These are phyloP conservation scores for Eimeria necatrix DNA, from an alignment of 169 alveolate species.

Conservation along the genomic window DNA sequence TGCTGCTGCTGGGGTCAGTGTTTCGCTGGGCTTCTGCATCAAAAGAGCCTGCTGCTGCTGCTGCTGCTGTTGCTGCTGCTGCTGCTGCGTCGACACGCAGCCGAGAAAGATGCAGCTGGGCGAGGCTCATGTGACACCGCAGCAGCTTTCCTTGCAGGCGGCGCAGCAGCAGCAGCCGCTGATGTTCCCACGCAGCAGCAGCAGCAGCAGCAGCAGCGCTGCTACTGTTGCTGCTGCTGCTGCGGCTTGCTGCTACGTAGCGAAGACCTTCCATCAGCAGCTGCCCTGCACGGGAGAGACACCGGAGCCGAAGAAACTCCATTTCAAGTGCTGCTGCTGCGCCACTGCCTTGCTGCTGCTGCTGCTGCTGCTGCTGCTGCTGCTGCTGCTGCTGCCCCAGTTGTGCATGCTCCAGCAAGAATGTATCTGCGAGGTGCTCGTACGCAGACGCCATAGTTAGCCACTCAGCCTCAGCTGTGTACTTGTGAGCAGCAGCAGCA, in stretches of 20 bases:
- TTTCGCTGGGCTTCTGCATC: neutral
- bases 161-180: conserved; percentile 66
- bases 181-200: conserved; percentile 39
- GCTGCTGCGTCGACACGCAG: conserved; percentile 64
- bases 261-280: conserved; percentile 74
- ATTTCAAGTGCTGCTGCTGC: conserved; percentile 25
- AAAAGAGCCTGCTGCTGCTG: conserved; percentile 44
- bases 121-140: conserved; percentile 67
- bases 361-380: conserved; percentile 61
- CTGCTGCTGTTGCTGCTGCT: conserved; percentile 44
- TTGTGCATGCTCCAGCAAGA: conserved; percentile 51
- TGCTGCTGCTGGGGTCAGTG: neutral
- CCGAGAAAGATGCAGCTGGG: conserved; percentile 67
- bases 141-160: conserved; percentile 71
- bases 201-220: conserved; percentile 34
- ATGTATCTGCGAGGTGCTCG: conserved; percentile 65
- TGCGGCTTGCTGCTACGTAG: conserved; percentile 38
- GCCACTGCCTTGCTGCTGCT: neutral
- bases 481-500: neutral
- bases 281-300: conserved; percentile 68
- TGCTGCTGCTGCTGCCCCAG: conserved; percentile 47
- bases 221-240: conserved; percentile 52
- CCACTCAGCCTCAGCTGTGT: conserved; percentile 5
- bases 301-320: conserved; percentile 26
- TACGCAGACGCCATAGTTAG: conserved; percentile 63